Percentiles rank a stretch among this genome's conserved stretches.
phyloP scores from a whole-genome alignment of 176 grass and related monocot species.

The Oryza brachyantha region DNA sequence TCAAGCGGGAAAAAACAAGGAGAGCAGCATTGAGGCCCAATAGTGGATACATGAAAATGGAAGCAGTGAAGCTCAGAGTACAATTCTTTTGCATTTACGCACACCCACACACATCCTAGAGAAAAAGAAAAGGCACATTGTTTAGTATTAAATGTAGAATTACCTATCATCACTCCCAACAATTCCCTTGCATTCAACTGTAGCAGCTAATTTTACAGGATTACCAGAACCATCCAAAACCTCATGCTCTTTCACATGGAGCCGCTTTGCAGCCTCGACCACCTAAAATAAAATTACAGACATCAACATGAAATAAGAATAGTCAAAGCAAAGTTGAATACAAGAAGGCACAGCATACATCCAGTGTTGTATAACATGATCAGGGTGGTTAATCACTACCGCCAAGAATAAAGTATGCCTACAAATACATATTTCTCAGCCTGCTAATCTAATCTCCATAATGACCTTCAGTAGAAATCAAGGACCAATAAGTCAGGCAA shows the following conservation, averaged over 20 bases:
- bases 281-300: constrained; percentile 54
- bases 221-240: constrained; percentile 96
- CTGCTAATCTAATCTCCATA: background rate
- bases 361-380: background rate
- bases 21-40: background rate
- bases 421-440: background rate
- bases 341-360: background rate
- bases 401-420: background rate
- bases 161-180: constrained; percentile 98
- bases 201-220: constrained; percentile 88
- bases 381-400: background rate
- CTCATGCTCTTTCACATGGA: constrained; percentile 88
- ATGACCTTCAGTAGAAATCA: constrained; percentile 1
- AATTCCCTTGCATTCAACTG: constrained; percentile 98
- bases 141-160: constrained; percentile 30
- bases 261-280: constrained; percentile 81
- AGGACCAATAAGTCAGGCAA: background rate
- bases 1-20: background rate
- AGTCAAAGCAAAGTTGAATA: background rate
- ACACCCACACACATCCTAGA: no score
- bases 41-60: no score
- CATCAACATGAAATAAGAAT: background rate
- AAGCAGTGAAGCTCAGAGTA: no score
- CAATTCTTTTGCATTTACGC: no score
- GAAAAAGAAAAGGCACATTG: no score